Percentiles rank a stretch among this genome's conserved stretches.
phyloP scores from a whole-genome alignment of 495 filamentous ascomycete species.

The Xylaria longipes region DNA sequence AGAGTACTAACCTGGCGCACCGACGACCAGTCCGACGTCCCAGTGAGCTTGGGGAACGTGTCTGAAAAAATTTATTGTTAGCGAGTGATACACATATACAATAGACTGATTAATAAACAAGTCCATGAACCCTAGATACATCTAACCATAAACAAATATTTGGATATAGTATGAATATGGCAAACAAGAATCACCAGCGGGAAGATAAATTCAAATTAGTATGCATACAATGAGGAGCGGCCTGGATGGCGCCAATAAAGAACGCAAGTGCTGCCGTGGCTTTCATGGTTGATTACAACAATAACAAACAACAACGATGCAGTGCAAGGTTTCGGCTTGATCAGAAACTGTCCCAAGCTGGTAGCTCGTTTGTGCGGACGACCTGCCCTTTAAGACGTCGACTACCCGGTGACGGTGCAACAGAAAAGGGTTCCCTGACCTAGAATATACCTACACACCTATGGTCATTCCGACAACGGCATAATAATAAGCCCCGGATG shows the following conservation, averaged over 20 bases:
- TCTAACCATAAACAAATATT: not conserved
- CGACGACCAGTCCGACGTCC: slow-evolving; percentile 54
- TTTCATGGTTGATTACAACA: slow-evolving; percentile 42
- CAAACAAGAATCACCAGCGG: not conserved
- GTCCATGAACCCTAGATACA: not conserved
- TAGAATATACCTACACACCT: not conserved
- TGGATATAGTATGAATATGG: not conserved
- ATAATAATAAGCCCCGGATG: not conserved
- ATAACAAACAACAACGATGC: not conserved
- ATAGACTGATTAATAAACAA: not conserved
- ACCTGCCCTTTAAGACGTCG: not conserved
- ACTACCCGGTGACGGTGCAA: not conserved
- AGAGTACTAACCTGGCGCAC: slow-evolving; percentile 46
- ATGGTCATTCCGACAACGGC: not conserved
- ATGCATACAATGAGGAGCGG: slow-evolving; percentile 51
- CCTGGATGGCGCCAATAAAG: slow-evolving; percentile 41
- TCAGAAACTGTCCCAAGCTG: not conserved
- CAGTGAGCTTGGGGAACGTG: slow-evolving; percentile 43
- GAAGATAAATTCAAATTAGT: not conserved
- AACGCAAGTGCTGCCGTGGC: slow-evolving; percentile 39
- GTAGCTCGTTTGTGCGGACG: not conserved
- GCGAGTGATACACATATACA: not conserved
- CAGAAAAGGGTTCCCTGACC: not conserved
- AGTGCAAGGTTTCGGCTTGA: not conserved
- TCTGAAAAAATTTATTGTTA: slow-evolving; percentile 26